A percentile compares a stretch with the other conserved stretches of the same genome.
Conservation (phyloP, 2,329 filamentous ascomycete species). For the Allantophomopsis cytisporea region DNA sequence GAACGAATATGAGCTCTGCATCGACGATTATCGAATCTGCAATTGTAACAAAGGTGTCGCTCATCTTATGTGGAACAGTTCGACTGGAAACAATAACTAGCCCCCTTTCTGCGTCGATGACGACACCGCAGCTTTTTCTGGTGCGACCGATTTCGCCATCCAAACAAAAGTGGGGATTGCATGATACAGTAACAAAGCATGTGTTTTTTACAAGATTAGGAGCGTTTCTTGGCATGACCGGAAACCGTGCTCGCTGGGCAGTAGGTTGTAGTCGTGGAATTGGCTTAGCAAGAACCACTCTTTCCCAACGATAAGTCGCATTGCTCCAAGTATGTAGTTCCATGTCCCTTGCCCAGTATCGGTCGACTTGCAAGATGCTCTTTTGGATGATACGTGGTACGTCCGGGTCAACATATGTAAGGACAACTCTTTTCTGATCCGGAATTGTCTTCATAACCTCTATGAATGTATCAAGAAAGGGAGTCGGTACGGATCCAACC, state of each 20-base stretch:
- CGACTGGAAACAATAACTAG: conserved; percentile 88
- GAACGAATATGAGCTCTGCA: conserved; percentile 88
- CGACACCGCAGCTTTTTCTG: conserved; percentile 89
- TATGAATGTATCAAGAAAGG: conserved; percentile 78
- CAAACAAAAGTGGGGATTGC: conserved; percentile 87
- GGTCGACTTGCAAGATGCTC: conserved; percentile 80
- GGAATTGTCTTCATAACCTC: conserved; percentile 83
- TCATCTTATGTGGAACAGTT: conserved; percentile 90
- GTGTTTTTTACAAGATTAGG: conserved; percentile 87
- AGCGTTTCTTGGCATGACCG: conserved; percentile 80
- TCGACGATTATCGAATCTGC: conserved; percentile 92
- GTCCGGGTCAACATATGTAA: conserved; percentile 89
- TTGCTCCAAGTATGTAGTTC: conserved; percentile 86
- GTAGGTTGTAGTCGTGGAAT: conserved; percentile 61
- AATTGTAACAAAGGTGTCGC: conserved; percentile 91
- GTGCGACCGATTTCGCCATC: conserved; percentile 94
- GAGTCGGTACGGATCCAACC: conserved; percentile 82
- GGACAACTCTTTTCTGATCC: conserved; percentile 69
- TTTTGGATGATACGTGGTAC: conserved; percentile 93
- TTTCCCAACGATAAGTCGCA: conserved; percentile 84
- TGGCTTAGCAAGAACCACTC: conserved; percentile 69
- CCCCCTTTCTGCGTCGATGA: conserved; percentile 97
- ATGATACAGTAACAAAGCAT: conserved; percentile 88
- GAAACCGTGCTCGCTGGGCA: conserved; percentile 74
- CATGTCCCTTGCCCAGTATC: conserved; percentile 96